Evolutionary conservation across 2,329 filamentous ascomycete genomes (phyloP), one percentile per base, ranked within the genome.

Genomic region (Cephalotrichum gorgonifer): DNA sequence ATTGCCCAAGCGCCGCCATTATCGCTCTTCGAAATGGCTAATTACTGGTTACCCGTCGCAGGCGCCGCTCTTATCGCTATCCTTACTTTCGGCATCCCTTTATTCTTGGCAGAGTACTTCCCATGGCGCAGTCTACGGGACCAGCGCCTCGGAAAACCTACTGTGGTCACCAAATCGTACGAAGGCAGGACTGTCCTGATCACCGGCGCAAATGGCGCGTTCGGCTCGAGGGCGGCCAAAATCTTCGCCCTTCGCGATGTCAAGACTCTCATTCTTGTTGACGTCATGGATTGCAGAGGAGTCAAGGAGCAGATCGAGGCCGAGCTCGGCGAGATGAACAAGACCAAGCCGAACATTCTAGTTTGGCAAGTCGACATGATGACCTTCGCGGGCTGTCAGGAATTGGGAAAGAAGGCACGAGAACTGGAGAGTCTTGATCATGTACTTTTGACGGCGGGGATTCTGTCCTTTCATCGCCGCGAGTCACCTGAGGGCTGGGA

Each of bases 401-500:
- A 60, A 12, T 48, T 66, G 3, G 61, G 58, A 5, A 55, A 50
- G 23, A 60, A 57, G 51, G 62, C 60, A 2, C 52, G 51, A 5
- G 52, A 56, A 15, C 20, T 67, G 23, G 51, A 60, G 51, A 49
- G 55, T 26, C 55, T 67, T 3, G 64, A 67, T 27, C 64, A 67
- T 52, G 64, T 61, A 15, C 52, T 67, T 52, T 55, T 66, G 57
- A 64, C 64, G 0, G 64, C 64, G 8, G 64, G 64, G 0, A 65
- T 67, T n/a, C 55, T 67, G 3, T 53, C 64, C 20, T 67, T 66
- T 20, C 52, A 63, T 23, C 60, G 63, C 31, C 60, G 59, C 50
- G 58, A 61, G 47, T 66, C 64, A 7, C 62, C 64, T 6, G 64
- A 67, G 50, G 64, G 64, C 39, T 67, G 64, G 64, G 64, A 67